Evolutionary conservation across 805 yeast species (phyloP).

Genomic region (Nakazawaea siamensis): DNA sequence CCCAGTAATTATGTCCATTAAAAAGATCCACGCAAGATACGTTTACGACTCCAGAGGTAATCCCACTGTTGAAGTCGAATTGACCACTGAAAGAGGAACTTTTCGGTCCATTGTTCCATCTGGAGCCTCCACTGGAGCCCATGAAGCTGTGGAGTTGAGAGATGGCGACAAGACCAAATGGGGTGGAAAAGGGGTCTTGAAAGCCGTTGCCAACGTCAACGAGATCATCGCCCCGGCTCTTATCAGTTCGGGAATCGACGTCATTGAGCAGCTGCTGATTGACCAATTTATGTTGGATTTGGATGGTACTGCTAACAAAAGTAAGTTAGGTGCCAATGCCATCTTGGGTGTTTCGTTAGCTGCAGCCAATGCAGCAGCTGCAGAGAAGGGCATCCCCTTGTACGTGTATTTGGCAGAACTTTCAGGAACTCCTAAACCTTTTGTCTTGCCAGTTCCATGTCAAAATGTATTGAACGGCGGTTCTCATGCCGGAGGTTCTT

Average conservation of each 20-base stretch:
- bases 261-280: conserved; percentile 76
- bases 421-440: conserved; percentile 71
- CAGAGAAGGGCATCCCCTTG: conserved; percentile 87
- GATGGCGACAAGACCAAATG: conserved; percentile 96
- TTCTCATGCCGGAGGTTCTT: conserved; percentile 99
- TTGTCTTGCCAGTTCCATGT: conserved; percentile 97
- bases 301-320: conserved; percentile 97
- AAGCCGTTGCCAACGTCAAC: conserved; percentile 96
- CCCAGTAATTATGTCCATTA: conserved; percentile 89
- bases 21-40: conserved; percentile 88
- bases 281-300: conserved; percentile 80
- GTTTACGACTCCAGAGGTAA: conserved; percentile 99
- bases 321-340: conserved; percentile 98
- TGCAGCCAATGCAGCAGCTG: conserved; percentile 97
- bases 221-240: conserved; percentile 91
- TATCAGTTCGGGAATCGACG: conserved; percentile 70
- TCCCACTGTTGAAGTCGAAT: conserved; percentile 99
- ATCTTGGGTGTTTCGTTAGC: conserved; percentile 97
- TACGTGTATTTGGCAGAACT: conserved; percentile 85
- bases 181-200: conserved; percentile 97
- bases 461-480: conserved; percentile 99
- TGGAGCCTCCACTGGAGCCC: conserved; percentile 99
- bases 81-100: conserved; percentile 84
- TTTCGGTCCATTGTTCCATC: conserved; percentile 99
- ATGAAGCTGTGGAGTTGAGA: conserved; percentile 97